A percentile compares a stretch with the other conserved stretches of the same genome.
Evolutionary conservation across 129 eudicot species (phyloP).

Genomic region (Deinandra increscens): DNA sequence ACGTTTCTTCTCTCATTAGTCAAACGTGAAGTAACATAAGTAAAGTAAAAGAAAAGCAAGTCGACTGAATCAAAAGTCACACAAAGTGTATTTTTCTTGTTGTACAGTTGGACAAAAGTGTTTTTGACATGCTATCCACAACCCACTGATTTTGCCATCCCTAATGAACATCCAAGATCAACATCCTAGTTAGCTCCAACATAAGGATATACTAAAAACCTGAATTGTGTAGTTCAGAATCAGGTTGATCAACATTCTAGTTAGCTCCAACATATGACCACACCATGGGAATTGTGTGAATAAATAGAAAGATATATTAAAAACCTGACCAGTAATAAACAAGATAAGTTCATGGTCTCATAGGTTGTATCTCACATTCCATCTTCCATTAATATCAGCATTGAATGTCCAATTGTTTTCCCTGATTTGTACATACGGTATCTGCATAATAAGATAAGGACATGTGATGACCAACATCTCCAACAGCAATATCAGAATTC

Average conservation of each 20-base stretch:
- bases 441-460: constrained; percentile 41
- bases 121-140: not conserved
- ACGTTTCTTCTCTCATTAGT: not conserved
- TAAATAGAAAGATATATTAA: not conserved
- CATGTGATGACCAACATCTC: not conserved
- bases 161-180: no score
- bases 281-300: not conserved
- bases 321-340: constrained; percentile 20
- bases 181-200: not conserved
- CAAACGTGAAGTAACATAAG: not conserved
- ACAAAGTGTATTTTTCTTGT: not conserved
- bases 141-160: no score
- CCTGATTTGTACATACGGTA: constrained; percentile 73
- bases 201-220: not conserved
- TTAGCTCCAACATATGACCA: constrained; percentile 1
- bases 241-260: no score
- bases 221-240: no score
- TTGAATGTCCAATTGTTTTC: constrained; percentile 95
- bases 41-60: not conserved
- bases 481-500: not conserved
- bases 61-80: not conserved
- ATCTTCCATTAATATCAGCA: constrained; percentile 61
- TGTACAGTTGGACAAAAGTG: not conserved
- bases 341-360: constrained; percentile 28
- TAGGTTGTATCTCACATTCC: constrained; percentile 87